Evolutionary conservation across 805 yeast species (phyloP), one percentile per base, ranked within the genome.

Genomic region (Barnettozyma sp.): DNA sequence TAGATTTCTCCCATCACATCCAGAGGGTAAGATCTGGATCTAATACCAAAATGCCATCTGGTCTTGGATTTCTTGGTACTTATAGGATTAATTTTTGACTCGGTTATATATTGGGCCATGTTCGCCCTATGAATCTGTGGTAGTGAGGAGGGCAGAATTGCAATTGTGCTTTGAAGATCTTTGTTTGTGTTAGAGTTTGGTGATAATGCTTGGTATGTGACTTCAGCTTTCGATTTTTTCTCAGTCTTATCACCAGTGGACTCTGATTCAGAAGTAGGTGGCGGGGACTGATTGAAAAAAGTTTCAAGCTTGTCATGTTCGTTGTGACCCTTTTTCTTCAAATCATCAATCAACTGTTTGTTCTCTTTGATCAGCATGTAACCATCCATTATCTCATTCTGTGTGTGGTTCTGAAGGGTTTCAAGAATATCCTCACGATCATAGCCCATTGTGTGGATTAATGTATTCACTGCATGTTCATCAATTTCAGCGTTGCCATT

Each of bases 1-100:
- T 92, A 92, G 29, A 92, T 88, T 57, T 92, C 98, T 19, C 97
- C 96, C 97, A 92, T 92, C 4, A 92, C 98, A 59, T 92, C 98
- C 49, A 92, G 68, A 22, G 98, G 97, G 56, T 92, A 92, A 1
- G 96, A 85, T 51, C 97, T 71, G 7, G 96, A 86, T 55, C 98
- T 71, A 42, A 92, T 92, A 46, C 98, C 98, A 55, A 92, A 92
- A 66, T 92, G 98, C 98, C 98, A 92, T 60, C 95, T 78, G 6
- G 95, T 85, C 60, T 87, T 90, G 42, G 90, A 82, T 58, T 85
- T 86, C 58, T 90, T 87, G 31, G 82, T 70, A 17, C 79, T 70
- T 15, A 78, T 65, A 8, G 84, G 78, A 27, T 68, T 66, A 22
- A 65, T 64, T 45, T 63, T 64, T 7, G 66, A 60, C 34, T 77